phyloP scores from a whole-genome alignment of 2,329 filamentous ascomycete genomes.

The Didymosphaeria variabile region DNA sequence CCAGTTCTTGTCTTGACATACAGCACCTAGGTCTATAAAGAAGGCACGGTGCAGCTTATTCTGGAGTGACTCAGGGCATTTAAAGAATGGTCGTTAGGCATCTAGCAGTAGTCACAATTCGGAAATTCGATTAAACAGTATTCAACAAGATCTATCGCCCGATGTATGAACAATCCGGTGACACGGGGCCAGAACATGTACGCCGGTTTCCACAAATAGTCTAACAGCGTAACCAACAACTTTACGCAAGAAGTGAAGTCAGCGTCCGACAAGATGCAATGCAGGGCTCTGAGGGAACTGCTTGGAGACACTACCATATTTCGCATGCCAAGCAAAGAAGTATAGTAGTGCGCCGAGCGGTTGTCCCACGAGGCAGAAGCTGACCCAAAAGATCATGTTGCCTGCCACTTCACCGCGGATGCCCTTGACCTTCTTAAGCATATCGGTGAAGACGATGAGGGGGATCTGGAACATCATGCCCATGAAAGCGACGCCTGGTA shows the following conservation, averaged over 20 bases:
- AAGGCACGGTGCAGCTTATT: too few species aligned
- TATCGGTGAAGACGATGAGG: conserved; percentile 81
- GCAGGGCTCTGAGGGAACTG: conserved; percentile 36
- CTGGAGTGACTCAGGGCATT: too few species aligned
- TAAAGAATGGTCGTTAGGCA: neutral
- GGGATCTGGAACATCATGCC: conserved; percentile 96
- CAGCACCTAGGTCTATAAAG: too few species aligned
- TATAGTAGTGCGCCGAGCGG: conserved; percentile 91
- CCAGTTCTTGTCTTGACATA: too few species aligned
- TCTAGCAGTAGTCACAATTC: neutral
- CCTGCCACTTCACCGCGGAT: conserved; percentile 81
- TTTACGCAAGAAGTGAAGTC: neutral
- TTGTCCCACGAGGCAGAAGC: conserved; percentile 94
- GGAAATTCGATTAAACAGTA: neutral
- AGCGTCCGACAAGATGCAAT: conserved; percentile 34
- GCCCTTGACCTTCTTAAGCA: conserved; percentile 79
- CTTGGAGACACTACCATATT: conserved; percentile 82
- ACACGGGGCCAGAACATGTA: neutral
- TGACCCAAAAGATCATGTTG: conserved; percentile 96
- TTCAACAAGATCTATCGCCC: neutral
- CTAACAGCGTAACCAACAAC: neutral
- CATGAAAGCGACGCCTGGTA: conserved; percentile 83
- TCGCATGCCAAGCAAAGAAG: conserved; percentile 98
- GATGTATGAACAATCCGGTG: neutral
- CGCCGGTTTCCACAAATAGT: neutral